Conservation (phyloP, 192 early-diverging fungal species). For the Entomortierella parvispora region DNA sequence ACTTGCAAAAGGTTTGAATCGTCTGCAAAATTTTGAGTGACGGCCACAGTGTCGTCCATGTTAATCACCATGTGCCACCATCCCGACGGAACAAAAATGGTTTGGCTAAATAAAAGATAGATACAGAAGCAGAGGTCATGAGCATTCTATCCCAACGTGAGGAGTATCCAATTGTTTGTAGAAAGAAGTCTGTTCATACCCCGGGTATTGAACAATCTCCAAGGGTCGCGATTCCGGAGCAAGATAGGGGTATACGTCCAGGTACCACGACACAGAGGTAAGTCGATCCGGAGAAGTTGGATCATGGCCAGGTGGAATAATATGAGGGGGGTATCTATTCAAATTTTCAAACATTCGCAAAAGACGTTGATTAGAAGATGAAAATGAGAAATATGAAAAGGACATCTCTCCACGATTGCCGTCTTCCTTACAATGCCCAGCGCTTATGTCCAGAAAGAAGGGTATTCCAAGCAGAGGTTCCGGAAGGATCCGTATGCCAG, state of each 20-base stretch:
- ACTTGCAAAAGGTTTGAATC: constrained; percentile 45
- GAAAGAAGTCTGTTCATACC: constrained; percentile 16
- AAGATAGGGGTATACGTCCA: constrained; percentile 58
- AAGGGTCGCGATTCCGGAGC: constrained; percentile 42
- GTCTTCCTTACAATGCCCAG: constrained; percentile 59
- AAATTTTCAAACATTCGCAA: no score
- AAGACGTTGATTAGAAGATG: no score
- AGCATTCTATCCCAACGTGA: no score
- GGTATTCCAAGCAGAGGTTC: constrained; percentile 61
- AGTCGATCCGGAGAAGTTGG: constrained; percentile 25
- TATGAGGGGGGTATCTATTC: constrained; percentile 53
- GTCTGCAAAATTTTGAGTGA: constrained; percentile 56
- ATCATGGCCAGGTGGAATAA: constrained; percentile 50
- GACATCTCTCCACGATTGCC: no score
- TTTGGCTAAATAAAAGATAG: constrained; percentile 33
- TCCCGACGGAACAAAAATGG: constrained; percentile 57
- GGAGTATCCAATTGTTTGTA: not conserved
- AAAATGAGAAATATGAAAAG: constrained; percentile 4
- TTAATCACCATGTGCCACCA: constrained; percentile 61
- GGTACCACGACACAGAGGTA: constrained; percentile 56
- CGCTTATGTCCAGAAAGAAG: constrained; percentile 56
- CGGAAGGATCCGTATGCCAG: constrained; percentile 57
- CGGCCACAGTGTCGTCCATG: constrained; percentile 54
- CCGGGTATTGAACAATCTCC: constrained; percentile 56
- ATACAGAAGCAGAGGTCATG: not conserved